Percentiles rank a stretch among this genome's conserved stretches.
These are phyloP conservation scores for Picea engelmannii DNA, from an alignment of 83 land plant genomes.

Conservation along the genomic window DNA sequence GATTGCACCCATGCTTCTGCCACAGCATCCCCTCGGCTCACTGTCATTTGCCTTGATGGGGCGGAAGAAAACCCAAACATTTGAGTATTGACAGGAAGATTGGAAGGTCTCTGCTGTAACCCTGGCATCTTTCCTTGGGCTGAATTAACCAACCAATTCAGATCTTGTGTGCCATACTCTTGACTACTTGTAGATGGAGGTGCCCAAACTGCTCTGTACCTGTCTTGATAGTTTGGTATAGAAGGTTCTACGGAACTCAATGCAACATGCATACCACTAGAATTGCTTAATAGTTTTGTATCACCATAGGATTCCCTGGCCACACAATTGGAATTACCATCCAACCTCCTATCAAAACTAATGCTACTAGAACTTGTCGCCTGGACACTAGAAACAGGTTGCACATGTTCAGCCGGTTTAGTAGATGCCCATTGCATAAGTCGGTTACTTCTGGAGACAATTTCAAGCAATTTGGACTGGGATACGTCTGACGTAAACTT, in stretches of 20 bases:
- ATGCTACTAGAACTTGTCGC: not conserved
- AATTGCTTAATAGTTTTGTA: not conserved
- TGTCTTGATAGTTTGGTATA: not conserved
- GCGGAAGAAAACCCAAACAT: slow-evolving; percentile 14
- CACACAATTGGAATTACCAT: not conserved
- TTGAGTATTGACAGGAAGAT: slow-evolving; percentile 4
- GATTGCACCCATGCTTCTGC: slow-evolving; percentile 11
- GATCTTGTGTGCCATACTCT: not conserved
- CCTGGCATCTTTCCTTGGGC: slow-evolving; percentile 9
- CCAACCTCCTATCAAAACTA: slow-evolving; percentile 1
- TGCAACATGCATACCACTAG: not conserved
- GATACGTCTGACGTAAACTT: slow-evolving; percentile 19
- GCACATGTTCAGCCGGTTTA: slow-evolving; percentile 10
- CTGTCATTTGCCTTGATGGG: slow-evolving; percentile 7
- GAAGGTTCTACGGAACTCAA: slow-evolving; percentile 9
- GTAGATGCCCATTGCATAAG: slow-evolving; percentile 21
- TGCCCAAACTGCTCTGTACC: not conserved
- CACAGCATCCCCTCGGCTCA: slow-evolving; percentile 8
- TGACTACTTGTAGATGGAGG: slow-evolving; percentile 9
- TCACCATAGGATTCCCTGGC: slow-evolving; percentile 1
- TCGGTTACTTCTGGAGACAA: slow-evolving; percentile 20
- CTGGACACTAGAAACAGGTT: slow-evolving; percentile 3
- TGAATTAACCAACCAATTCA: slow-evolving; percentile 12
- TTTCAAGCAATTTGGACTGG: slow-evolving; percentile 24
- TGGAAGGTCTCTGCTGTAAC: slow-evolving; percentile 11